These are phyloP conservation scores for Exophiala sideris DNA, from an alignment of 2,329 filamentous ascomycete genomes.

Conservation along the genomic window DNA sequence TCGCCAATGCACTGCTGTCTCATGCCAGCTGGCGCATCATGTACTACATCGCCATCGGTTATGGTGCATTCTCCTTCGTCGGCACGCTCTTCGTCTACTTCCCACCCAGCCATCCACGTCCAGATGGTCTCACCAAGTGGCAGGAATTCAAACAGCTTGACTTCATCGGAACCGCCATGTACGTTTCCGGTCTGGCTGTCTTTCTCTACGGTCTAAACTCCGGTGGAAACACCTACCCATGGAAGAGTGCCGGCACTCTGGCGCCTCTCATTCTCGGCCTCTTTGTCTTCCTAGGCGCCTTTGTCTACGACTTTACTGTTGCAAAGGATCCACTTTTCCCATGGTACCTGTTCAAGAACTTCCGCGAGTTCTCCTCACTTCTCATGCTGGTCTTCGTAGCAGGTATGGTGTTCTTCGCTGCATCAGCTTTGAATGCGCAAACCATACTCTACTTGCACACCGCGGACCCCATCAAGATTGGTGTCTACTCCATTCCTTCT, in stretches of 20 bases:
- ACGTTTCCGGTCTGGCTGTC: constrained; percentile 48
- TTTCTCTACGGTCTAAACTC: constrained; percentile 46
- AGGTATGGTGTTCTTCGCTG: constrained; percentile 23
- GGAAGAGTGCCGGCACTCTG: constrained; percentile 39
- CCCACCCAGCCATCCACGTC: constrained; percentile 45
- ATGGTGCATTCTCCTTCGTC: constrained; percentile 51
- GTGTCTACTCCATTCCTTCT: constrained; percentile 22
- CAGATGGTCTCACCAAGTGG: constrained; percentile 41
- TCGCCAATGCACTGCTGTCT: constrained; percentile 20
- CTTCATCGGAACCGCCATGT: constrained; percentile 51
- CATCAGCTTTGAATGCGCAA: constrained; percentile 18
- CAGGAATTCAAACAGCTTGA: constrained; percentile 49
- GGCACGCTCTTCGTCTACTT: constrained; percentile 48
- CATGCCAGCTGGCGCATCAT: constrained; percentile 57
- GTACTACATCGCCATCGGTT: constrained; percentile 52
- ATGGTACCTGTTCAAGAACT: constrained; percentile 29
- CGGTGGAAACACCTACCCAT: constrained; percentile 33
- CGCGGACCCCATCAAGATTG: constrained; percentile 19
- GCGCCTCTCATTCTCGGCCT: constrained; percentile 42
- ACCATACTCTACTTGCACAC: constrained; percentile 20
- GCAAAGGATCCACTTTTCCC: constrained; percentile 47
- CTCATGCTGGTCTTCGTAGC: constrained; percentile 22
- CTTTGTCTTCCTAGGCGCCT: constrained; percentile 37
- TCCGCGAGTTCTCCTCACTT: constrained; percentile 19
- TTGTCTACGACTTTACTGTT: constrained; percentile 37